A percentile compares a stretch with the other conserved stretches of the same genome.
Evolutionary conservation across 2,329 filamentous ascomycete species (phyloP).

Genomic region (Aspergillus brunneoviolaceus): DNA sequence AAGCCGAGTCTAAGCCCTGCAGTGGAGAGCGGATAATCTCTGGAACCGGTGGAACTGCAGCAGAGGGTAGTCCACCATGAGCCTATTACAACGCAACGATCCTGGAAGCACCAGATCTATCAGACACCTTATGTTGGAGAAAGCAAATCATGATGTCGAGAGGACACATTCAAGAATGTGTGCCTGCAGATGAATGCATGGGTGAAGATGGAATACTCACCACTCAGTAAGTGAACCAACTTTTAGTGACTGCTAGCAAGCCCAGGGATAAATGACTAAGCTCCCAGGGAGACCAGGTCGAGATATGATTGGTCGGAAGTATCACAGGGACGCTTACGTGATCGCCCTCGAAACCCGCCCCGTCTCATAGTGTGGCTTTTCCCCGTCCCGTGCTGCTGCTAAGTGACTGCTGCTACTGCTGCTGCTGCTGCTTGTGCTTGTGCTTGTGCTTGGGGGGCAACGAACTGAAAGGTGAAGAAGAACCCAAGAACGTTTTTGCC

Average conservation of each 20-base stretch:
- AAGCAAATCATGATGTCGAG: constrained; percentile 2
- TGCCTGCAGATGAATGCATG: constrained; percentile 6
- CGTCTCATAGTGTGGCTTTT: constrained; percentile 33
- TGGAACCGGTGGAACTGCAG: constrained; percentile 1
- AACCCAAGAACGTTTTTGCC: background rate
- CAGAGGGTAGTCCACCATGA: background rate
- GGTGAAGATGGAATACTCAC: background rate
- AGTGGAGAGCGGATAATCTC: background rate
- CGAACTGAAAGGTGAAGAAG: background rate
- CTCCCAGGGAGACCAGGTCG: background rate
- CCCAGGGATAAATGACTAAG: background rate
- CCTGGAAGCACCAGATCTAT: background rate
- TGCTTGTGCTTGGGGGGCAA: background rate
- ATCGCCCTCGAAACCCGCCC: constrained; percentile 25
- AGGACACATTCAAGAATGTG: background rate
- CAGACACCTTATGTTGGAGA: background rate
- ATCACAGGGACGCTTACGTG: constrained; percentile 27
- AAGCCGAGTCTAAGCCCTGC: background rate
- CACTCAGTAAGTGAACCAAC: background rate
- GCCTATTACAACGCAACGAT: constrained; percentile 1
- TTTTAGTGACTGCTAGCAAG: background rate
- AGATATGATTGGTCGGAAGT: constrained; percentile 4
- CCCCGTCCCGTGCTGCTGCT: constrained; percentile 10
- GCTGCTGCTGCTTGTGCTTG: constrained; percentile 1
- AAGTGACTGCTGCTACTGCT: background rate